Conservation (phyloP, 306 rosid species). For the Arachis stenosperma region DNA sequence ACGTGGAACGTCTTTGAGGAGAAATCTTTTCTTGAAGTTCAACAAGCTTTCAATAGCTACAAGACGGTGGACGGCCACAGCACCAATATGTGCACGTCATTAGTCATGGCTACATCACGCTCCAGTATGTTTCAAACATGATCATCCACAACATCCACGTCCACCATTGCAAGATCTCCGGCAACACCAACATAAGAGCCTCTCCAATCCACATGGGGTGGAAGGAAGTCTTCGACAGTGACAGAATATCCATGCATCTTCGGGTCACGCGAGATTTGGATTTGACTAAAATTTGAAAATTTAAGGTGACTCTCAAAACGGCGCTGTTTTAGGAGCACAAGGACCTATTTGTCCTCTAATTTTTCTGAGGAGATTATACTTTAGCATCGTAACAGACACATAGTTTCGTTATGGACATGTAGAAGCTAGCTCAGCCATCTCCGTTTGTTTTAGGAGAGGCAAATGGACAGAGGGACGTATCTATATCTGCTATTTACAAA, state of each 20-base stretch:
- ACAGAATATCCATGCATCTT: constrained; percentile 85
- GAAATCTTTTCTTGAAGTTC: too few species aligned
- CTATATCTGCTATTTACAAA: too few species aligned
- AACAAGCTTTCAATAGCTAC: constrained; percentile 77
- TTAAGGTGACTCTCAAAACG: too few species aligned
- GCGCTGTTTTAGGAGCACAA: too few species aligned
- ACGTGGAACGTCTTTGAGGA: too few species aligned
- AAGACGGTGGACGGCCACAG: constrained; percentile 94
- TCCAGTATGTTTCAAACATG: constrained; percentile 76
- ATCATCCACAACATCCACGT: constrained; percentile 86
- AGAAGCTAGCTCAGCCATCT: too few species aligned
- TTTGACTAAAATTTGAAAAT: neutral
- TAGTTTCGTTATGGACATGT: too few species aligned
- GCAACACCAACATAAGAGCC: constrained; percentile 66
- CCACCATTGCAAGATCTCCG: constrained; percentile 83
- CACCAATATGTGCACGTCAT: constrained; percentile 60
- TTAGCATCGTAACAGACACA: too few species aligned
- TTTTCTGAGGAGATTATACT: too few species aligned
- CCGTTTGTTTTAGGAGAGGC: too few species aligned
- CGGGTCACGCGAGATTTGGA: constrained; percentile 72
- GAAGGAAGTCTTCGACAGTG: constrained; percentile 81
- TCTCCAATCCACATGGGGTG: constrained; percentile 78
- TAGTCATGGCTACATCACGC: constrained; percentile 89
- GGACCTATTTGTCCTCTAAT: too few species aligned
- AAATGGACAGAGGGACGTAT: too few species aligned